Evolutionary conservation across 805 yeast species (phyloP), one percentile per base, ranked within the genome.

Genomic region (Ogataea neopini): DNA sequence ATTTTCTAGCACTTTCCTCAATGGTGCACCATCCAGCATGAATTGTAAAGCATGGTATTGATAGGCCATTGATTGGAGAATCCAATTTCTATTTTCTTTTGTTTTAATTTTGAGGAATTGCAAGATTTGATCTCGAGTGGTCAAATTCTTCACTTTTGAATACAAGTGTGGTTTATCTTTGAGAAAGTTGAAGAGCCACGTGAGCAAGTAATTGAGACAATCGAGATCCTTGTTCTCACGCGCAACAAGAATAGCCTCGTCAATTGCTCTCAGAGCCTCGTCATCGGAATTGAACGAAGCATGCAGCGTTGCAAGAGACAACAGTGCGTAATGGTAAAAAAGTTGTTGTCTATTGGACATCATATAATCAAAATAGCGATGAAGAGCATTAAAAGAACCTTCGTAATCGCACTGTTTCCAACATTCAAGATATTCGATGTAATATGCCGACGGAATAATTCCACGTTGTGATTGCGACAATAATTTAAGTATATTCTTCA

Each of bases 161-260:
- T 54, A 62, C 8, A 82, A 60, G 41, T 76, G 71, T 0, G 96
- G 96, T 57, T 83, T 76, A 48, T 79, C 78, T 50, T 80, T 80
- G 58, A 88, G 73, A 56, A 85, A 87, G 52, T 83, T 78, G 54
- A 82, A 81, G 1, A 88, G 70, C 90, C 94, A 86, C 8, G 88
- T 75, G 42, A 89, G 69, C 13, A 89, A 75, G 55, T 82, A 82
- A 22, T 87, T 84, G 35, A 89, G 72, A 20, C 95, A 87, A 11
- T 75, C 72, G 46, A 79, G 74, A 63, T 91, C 96, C 51, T 83
- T 83, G 56, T 85, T 84, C 58, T 90, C 96, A 54, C 97, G 71
- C 0, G 97, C 97, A 2, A 90, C 89, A 6, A 86, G 74, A 2
- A 89, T 85, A 0, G 97, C 94, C 62, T 90, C 97, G 52, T 86